Evolutionary conservation across 441 rosid species (phyloP).

Genomic region (Jatropha podagrica): DNA sequence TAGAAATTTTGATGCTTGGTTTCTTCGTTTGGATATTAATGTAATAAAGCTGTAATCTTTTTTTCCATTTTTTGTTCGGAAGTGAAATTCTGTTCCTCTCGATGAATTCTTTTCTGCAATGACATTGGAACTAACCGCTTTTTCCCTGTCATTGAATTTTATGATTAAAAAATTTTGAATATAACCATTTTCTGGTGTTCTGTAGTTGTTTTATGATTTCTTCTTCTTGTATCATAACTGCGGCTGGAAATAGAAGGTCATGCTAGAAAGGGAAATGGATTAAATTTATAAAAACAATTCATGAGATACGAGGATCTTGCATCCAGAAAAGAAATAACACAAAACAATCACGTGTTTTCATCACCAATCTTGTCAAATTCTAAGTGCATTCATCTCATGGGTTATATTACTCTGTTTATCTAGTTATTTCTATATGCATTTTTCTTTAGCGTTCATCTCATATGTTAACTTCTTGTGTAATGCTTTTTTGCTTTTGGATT

Average conservation of each 20-base stretch:
- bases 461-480: conserved; percentile 10
- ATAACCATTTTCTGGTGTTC: not conserved
- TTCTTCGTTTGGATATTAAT: not conserved
- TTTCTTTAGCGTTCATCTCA: not conserved
- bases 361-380: no score
- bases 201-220: not conserved
- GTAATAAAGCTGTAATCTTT: not conserved
- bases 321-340: not conserved
- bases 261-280: not conserved
- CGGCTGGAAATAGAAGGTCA: not conserved
- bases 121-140: not conserved
- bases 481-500: conserved; percentile 27
- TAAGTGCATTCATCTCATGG: not conserved
- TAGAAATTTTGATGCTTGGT: not conserved
- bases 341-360: not conserved
- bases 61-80: not conserved
- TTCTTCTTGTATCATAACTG: not conserved
- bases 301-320: not conserved
- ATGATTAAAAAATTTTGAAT: not conserved
- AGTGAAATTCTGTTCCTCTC: not conserved
- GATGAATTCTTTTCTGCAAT: not conserved
- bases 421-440: not conserved
- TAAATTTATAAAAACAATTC: no score
- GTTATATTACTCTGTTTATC: no score
- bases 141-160: not conserved